These are phyloP conservation scores for Podospora sp. DNA, from an alignment of 495 filamentous ascomycete genomes.

Conservation along the genomic window DNA sequence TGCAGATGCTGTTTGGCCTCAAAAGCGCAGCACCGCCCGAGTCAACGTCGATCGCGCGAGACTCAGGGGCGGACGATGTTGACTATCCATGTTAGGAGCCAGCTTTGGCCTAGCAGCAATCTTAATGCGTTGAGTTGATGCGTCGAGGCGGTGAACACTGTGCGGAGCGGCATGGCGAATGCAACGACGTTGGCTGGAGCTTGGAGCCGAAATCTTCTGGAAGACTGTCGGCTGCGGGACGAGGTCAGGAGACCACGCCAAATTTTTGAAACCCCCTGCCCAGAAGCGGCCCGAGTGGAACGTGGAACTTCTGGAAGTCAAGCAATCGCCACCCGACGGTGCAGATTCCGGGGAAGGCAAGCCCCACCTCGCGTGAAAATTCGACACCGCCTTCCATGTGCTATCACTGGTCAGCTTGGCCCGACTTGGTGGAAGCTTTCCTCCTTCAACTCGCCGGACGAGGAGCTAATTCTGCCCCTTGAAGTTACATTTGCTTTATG, in stretches of 20 bases:
- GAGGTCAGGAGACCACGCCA: neutral
- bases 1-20: conserved; percentile 36
- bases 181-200: too few relatives aligned
- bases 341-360: neutral
- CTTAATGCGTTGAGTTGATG: too few relatives aligned
- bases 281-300: neutral
- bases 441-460: neutral
- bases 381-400: neutral
- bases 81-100: neutral
- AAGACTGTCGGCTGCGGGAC: neutral
- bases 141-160: too few relatives aligned
- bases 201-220: neutral
- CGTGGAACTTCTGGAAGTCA: neutral
- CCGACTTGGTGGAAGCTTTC: neutral
- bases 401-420: neutral
- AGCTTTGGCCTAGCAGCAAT: neutral
- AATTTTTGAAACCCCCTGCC: neutral
- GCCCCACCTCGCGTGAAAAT: neutral
- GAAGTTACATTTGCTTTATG: neutral
- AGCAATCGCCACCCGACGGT: neutral
- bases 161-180: too few relatives aligned
- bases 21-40: neutral
- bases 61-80: neutral
- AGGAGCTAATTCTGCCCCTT: neutral
- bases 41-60: neutral